Evolutionary conservation across 1,139 yeast species (phyloP), one percentile per base, ranked within the genome.

Genomic region (Scheffersomyces stambukii): DNA sequence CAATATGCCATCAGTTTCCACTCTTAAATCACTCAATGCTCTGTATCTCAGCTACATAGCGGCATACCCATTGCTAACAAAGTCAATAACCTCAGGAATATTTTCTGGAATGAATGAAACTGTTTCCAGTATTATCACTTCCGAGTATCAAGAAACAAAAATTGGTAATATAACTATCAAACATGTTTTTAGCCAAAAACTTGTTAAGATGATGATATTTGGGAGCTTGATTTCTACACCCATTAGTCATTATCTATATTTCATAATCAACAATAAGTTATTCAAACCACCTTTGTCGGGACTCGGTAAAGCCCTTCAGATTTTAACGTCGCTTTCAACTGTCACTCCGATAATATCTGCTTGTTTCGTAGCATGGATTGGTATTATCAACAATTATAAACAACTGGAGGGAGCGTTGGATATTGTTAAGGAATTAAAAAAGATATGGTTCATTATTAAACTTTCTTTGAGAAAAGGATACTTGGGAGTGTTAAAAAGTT

Each of bases 181-280:
- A 16, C 75, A 70, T 39, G 57, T 66, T 5, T 40, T 69, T 25
- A 63, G 70, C 31, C 48, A 57, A 11, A 74, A 77, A 42, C 71
- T 79, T 30, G 60, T 75, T 17, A 66, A 73, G 36, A 80, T 86
- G 85, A 77, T 83, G 6, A 46, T 82, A 5, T 86, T 81, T 51
- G 94, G 95, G 0, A 67, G 77, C 27, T 53, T 72, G 13, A 66
- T 86, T 16, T 71, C 77, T 16, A 83, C 95, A 0, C 95, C 96
- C 5, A 59, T 83, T 24, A 68, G 84, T 14, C 95, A 86, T 52
- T 74, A 62, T 37, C 64, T 72, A 41, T 77, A 77, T 43, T 61
- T 54, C 7, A 40, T 64, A 8, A 56, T 76, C 30, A 75, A 75
- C 41, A 54, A 49, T 33, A 40, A 70, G 8, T 67, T 65, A 42